phyloP scores from a whole-genome alignment of 2,329 filamentous ascomycete genomes.

The Lizonia empirigonia region DNA sequence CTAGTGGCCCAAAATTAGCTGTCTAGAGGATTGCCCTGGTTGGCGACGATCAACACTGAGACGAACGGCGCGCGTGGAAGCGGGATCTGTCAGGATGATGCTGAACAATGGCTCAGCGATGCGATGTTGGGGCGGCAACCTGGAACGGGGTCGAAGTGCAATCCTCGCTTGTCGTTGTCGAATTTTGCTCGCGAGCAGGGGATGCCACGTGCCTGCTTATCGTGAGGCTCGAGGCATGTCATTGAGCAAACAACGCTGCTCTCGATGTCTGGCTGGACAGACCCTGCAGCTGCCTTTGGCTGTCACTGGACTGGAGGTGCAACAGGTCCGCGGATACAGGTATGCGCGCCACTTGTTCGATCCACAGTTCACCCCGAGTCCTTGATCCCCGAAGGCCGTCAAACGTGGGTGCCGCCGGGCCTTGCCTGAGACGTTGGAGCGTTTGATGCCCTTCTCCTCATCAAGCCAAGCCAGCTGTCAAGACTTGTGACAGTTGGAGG shows the following conservation, averaged over 20 bases:
- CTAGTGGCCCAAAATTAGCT: constrained; percentile 15
- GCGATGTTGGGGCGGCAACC: constrained; percentile 12
- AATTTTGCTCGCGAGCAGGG: background rate
- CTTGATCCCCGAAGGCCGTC: constrained; percentile 15
- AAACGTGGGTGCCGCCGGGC: constrained; percentile 30
- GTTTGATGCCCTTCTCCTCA: constrained; percentile 33
- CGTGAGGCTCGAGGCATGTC: constrained; percentile 8
- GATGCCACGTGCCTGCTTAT: constrained; percentile 11
- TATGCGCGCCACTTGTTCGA: constrained; percentile 15
- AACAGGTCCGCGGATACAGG: constrained; percentile 13
- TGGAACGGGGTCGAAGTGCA: constrained; percentile 8
- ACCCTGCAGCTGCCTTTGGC: background rate
- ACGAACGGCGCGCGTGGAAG: constrained; percentile 29
- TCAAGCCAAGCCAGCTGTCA: constrained; percentile 34
- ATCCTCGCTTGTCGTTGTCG: constrained; percentile 12
- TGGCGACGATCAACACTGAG: constrained; percentile 22
- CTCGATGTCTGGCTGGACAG: background rate
- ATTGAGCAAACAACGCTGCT: constrained; percentile 16
- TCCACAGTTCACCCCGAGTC: constrained; percentile 16
- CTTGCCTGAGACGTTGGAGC: constrained; percentile 28
- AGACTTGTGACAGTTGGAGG: constrained; percentile 26
- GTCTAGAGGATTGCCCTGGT: constrained; percentile 15
- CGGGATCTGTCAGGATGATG: constrained; percentile 18
- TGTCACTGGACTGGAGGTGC: background rate
- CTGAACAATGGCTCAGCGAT: constrained; percentile 14